phyloP scores from a whole-genome alignment of 2,329 filamentous ascomycete species.

The Phaeophleospora eucalypticola region DNA sequence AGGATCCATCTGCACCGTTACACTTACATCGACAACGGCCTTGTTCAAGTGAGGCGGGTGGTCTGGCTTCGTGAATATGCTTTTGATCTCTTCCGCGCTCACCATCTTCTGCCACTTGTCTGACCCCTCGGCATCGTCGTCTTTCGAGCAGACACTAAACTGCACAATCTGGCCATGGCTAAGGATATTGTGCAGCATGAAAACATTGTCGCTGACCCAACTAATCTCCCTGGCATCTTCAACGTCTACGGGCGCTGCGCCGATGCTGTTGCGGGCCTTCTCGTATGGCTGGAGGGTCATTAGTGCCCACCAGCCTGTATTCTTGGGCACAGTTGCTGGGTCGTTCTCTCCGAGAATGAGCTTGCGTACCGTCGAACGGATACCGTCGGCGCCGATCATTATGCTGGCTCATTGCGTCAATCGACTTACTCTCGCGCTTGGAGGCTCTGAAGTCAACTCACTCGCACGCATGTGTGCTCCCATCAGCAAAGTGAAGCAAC shows the following conservation, averaged over 20 bases:
- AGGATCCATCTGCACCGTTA: neutral
- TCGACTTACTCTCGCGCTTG: neutral
- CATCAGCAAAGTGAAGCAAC: constrained; percentile 4
- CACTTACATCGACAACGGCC: neutral
- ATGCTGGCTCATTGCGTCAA: too few species aligned
- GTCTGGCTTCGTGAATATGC: neutral
- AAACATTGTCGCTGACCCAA: constrained; percentile 1
- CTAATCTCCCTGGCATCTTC: constrained; percentile 4
- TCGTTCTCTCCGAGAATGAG: constrained; percentile 4
- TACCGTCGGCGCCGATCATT: constrained; percentile 1
- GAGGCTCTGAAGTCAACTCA: neutral
- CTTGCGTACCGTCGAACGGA: neutral
- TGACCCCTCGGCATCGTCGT: neutral
- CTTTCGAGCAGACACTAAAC: neutral
- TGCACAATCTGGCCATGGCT: neutral
- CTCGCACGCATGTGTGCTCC: constrained; percentile 2
- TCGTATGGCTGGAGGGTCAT: constrained; percentile 9
- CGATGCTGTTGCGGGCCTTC: constrained; percentile 2
- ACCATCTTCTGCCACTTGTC: neutral
- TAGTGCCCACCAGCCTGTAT: constrained; percentile 2
- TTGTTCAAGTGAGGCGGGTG: neutral
- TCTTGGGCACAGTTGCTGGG: neutral
- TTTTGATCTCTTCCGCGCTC: neutral
- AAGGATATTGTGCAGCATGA: constrained; percentile 7
- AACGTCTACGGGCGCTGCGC: neutral